These are phyloP conservation scores for Cyclotella sp. DNA, from an alignment of 108 stramenopile genomes.

Conservation along the genomic window DNA sequence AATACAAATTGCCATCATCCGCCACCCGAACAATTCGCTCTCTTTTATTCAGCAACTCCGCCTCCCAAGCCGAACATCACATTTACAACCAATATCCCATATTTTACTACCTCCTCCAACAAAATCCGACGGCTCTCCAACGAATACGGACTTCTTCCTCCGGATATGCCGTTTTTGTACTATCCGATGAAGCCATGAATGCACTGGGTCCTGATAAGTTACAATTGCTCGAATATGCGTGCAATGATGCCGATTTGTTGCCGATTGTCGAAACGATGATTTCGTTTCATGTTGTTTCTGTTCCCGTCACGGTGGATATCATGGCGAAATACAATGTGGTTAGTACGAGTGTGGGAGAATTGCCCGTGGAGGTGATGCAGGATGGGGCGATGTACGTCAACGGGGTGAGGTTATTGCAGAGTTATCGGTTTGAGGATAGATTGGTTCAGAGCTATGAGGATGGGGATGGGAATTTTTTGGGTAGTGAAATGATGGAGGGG, in stretches of 20 bases:
- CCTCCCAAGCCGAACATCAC: constrained; percentile 12
- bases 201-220: not conserved
- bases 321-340: constrained; percentile 22
- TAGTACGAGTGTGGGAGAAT: constrained; percentile 25
- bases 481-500: constrained; percentile 1
- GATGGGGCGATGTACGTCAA: constrained; percentile 28
- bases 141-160: constrained; percentile 26
- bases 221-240: constrained; percentile 11
- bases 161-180: constrained; percentile 28
- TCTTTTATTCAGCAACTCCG: not conserved
- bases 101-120: constrained; percentile 21
- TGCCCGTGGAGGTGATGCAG: constrained; percentile 8
- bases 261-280: constrained; percentile 10
- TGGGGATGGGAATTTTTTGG: constrained; percentile 17
- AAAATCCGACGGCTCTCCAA: constrained; percentile 22
- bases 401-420: constrained; percentile 15
- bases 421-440: constrained; percentile 27
- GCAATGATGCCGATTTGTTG: constrained; percentile 14
- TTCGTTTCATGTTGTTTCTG: constrained; percentile 32
- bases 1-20: no score
- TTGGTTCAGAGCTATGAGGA: constrained; percentile 12
- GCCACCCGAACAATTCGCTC: no score
- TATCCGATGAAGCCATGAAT: constrained; percentile 14
- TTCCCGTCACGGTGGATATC: constrained; percentile 18
- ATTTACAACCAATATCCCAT: constrained; percentile 13